A percentile compares a stretch with the other conserved stretches of the same genome.
phyloP scores from a whole-genome alignment of 345 rosid genomes.

The Clausena lansium region DNA sequence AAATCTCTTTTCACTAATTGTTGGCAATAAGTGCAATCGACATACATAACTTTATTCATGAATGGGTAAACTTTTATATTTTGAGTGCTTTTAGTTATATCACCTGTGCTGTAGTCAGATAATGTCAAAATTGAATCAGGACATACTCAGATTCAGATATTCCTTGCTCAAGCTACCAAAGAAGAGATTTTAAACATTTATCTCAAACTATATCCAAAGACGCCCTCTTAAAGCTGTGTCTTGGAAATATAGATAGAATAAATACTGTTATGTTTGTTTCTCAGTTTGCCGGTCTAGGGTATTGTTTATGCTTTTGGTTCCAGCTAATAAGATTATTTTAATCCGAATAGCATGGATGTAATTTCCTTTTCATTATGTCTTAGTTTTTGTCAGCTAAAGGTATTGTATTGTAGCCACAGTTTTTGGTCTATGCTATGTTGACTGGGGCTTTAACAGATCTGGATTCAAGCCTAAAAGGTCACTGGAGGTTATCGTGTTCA shows the following conservation, averaged over 20 bases:
- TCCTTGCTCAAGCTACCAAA: background rate
- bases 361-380: slow-evolving; percentile 1
- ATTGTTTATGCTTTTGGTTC: background rate
- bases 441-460: slow-evolving; percentile 43
- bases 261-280: background rate
- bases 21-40: background rate
- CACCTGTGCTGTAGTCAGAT: background rate
- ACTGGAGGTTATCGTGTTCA: slow-evolving; percentile 78
- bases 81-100: background rate
- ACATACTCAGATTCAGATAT: background rate
- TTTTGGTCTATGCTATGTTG: slow-evolving; percentile 14
- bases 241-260: background rate
- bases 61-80: background rate
- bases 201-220: background rate
- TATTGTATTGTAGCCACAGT: background rate
- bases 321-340: background rate
- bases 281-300: background rate
- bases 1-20: background rate
- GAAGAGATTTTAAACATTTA: slow-evolving; percentile 1
- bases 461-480: slow-evolving; percentile 87
- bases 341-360: background rate
- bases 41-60: background rate
- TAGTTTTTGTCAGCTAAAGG: background rate
- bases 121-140: background rate
- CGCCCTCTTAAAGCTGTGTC: background rate